phyloP scores from a whole-genome alignment of 148 eudicot genomes.

The Hydrangea macrophylla region DNA sequence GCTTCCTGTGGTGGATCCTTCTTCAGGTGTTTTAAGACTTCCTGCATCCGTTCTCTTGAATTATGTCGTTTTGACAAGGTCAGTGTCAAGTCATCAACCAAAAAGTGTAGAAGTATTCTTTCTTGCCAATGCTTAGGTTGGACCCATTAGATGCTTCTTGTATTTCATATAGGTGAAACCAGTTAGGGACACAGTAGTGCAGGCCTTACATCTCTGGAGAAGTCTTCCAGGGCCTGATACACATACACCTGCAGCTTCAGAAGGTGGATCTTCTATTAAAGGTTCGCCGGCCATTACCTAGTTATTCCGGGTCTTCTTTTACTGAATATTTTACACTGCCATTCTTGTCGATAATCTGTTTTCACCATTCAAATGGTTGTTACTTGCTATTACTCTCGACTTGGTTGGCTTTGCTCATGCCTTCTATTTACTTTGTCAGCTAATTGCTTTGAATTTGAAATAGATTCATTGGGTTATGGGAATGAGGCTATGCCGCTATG shows the following conservation, averaged over 20 bases:
- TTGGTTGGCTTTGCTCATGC: too few relatives aligned
- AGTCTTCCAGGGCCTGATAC: slow-evolving; percentile 49
- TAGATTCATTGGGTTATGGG: background rate
- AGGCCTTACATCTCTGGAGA: slow-evolving; percentile 74
- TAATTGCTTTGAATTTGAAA: background rate
- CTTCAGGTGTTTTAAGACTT: slow-evolving; percentile 50
- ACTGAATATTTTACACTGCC: background rate
- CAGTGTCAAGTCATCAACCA: slow-evolving; percentile 7
- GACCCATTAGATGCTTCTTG: slow-evolving; percentile 16
- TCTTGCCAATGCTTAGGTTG: slow-evolving; percentile 14
- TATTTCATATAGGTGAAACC: slow-evolving; percentile 68
- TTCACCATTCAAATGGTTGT: background rate
- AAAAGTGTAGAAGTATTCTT: background rate
- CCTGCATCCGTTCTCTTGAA: slow-evolving; percentile 72
- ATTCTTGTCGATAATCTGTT: background rate
- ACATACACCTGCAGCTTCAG: slow-evolving; percentile 55
- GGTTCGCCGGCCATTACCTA: slow-evolving; percentile 31
- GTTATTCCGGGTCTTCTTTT: background rate
- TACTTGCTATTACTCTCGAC: too few relatives aligned
- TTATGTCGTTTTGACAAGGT: slow-evolving; percentile 95
- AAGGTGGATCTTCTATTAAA: slow-evolving; percentile 60
- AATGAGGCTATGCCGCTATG: too few relatives aligned
- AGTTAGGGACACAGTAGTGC: slow-evolving; percentile 70
- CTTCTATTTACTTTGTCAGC: too few relatives aligned
- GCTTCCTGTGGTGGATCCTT: slow-evolving; percentile 64